A percentile compares a stretch with the other conserved stretches of the same genome.
phyloP scores from a whole-genome alignment of 2,329 filamentous ascomycete species.

The Daldinia eschscholtzii region DNA sequence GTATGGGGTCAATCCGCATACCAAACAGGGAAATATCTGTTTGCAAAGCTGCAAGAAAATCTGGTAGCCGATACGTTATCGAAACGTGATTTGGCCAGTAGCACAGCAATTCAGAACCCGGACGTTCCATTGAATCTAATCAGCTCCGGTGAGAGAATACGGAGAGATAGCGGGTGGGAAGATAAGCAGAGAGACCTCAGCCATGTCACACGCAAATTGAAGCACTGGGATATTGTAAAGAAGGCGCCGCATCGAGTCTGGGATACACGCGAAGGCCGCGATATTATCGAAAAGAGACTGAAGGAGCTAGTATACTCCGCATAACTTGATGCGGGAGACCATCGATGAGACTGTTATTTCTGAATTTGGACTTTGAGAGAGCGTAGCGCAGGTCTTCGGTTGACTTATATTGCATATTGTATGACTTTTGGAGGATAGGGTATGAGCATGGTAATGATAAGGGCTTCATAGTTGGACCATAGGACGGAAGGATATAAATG shows the following conservation, averaged over 20 bases:
- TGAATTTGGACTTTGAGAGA: not conserved
- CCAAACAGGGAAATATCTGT: constrained; percentile 86
- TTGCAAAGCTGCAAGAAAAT: constrained; percentile 92
- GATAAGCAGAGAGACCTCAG: constrained; percentile 87
- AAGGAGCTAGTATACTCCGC: constrained; percentile 69
- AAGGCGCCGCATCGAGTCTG: constrained; percentile 90
- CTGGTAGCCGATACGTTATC: constrained; percentile 88
- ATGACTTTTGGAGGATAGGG: not conserved
- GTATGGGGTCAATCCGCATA: constrained; percentile 84
- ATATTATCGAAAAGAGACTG: constrained; percentile 83
- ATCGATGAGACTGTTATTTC: not conserved
- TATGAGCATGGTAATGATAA: not conserved
- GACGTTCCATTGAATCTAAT: constrained; percentile 83
- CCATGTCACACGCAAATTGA: constrained; percentile 80
- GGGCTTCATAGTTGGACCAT: not conserved
- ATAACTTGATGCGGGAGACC: constrained; percentile 17
- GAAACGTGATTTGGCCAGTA: constrained; percentile 82
- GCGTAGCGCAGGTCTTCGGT: constrained; percentile 31
- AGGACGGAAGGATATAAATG: not conserved
- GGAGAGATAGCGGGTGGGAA: constrained; percentile 79
- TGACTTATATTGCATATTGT: not conserved
- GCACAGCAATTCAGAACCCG: constrained; percentile 81
- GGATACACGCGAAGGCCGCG: constrained; percentile 78
- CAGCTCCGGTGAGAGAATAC: constrained; percentile 81
- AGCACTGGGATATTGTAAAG: constrained; percentile 88